Base-by-base conservation (phyloP, 192 early-diverging fungal genomes). In the Lunasporangiospora selenospora region DNA sequence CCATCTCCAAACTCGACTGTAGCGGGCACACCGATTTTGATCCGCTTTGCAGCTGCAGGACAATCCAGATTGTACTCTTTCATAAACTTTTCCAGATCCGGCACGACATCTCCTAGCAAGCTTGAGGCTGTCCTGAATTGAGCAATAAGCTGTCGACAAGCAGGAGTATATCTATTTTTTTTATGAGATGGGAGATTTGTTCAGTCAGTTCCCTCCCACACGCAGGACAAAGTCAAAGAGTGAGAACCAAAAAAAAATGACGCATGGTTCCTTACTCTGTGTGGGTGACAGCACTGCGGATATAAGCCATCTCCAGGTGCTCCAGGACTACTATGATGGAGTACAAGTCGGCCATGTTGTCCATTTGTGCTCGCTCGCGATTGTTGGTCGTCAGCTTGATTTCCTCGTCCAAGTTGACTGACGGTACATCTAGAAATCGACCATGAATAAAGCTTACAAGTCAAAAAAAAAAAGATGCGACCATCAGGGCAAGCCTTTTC, bases 1-100 rank as follows among this genome's bases (percentile, higher is more conserved):
- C 65, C 58, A 11, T 85, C 85, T 1, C 87, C 90, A 81, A 98
- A 96, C 67, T 99, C 97, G 32, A 95, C 86, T 0, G 97, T 99
- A 10, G 93, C 92, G 2, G 97, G 97, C 0, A 99, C 94, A 0
- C 97, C 97, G n/a, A 96, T 92, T 69, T 94, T 91, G 53, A 99
- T 77, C 31, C 96, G 81, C 51, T 90, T 88, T 16, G 83, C 82
- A 3, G 96, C 97, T 4, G 94, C 93, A 2, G 95, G 91, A 54
- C 93, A 95, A 36, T 83, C 83, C 30, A 97, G 73, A 83, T 91
- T 90, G 75, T 93, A 95, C 29, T 89, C 87, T 23, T 81, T 79
- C 83, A 93, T 92, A 71, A 93, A 93, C 18, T 73, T 79, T 52
- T 90, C 75, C 2, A 98, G 70, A 75, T 95, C 85, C 12, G 83